Evolutionary conservation across 805 yeast genomes (phyloP), one percentile per base, ranked within the genome.

Genomic region (Suhomyces tanzawaensis): DNA sequence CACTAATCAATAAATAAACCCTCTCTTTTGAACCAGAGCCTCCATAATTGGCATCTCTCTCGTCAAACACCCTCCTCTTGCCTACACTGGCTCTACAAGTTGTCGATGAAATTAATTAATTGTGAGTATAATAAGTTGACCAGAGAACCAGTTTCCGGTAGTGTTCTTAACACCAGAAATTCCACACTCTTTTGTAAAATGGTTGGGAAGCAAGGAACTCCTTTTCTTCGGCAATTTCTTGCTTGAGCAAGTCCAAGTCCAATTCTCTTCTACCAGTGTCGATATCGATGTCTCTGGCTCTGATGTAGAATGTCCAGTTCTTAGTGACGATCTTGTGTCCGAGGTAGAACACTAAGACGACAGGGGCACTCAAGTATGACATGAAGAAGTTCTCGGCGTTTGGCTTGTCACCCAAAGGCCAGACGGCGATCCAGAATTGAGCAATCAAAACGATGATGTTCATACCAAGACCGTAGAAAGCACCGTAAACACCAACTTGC

Each of bases 251-350:
- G 25, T 80, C 85, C 42, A 78, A 48, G 51, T 81, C 85, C 17
- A 73, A 48, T 30, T 74, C 77, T 46, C 83, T 72, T 57, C 85
- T 74, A 37, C 89, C 89, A 34, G 77, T 67, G 51, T 77, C 82
- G 29, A 82, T 55, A 47, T 80, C 85, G 48, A 82, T 74, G 23
- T 76, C 74, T 30, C 57, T 49, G 23, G 76, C 65, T 32, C 67
- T 66, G 41, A 72, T 57, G 49, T 68, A 71, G 13, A 66, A 53
- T 21, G 53, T 57, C 71, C 74, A 72, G 44, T 72, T 71, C 44
- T 58, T 71, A 41, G 63, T 66, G 70, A 71, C 74, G 16, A 66
- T 25, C 49, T 71, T 74, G 57, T 72, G 77, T 16, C 67, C 72
- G 4, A 66, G 14, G 52, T 69, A 76, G 32, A 67, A 62, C 3